Conservation (phyloP, 225 moss, liverwort and hornwort species). For the Pleurozium schreberi region DNA sequence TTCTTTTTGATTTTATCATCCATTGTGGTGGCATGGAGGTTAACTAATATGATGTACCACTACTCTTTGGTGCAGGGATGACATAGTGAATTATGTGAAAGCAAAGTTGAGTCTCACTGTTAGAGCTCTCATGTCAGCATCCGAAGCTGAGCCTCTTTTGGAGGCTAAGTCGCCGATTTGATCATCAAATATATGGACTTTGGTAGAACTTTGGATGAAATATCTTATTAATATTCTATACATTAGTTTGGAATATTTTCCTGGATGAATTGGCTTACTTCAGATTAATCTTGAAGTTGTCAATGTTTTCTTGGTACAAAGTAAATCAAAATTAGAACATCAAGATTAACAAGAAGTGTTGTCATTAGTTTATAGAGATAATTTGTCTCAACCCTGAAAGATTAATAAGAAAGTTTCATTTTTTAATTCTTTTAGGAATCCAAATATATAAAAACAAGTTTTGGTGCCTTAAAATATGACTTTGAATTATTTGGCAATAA, state of each 20-base stretch:
- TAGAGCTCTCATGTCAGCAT: conserved; percentile 20
- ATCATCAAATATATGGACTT: too few relatives aligned
- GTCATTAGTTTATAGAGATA: not conserved
- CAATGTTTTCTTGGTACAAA: not conserved
- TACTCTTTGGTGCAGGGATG: conserved; percentile 42
- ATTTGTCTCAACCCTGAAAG: rapidly evolving
- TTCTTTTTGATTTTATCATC: not conserved
- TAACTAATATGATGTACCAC: not conserved
- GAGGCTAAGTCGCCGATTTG: conserved; percentile 32
- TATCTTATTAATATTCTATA: not conserved
- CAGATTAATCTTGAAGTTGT: not conserved
- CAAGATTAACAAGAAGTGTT: not conserved
- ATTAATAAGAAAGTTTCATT: not conserved
- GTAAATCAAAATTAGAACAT: not conserved
- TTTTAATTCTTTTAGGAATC: too few relatives aligned
- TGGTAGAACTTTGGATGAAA: not conserved
- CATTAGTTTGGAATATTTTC: not conserved
- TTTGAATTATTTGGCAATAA: too few relatives aligned
- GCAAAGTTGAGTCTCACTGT: conserved; percentile 50
- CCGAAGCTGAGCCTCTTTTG: conserved; percentile 39
- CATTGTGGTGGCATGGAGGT: not conserved
- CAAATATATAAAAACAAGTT: too few relatives aligned
- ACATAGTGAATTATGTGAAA: conserved; percentile 56
- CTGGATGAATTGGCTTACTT: too few relatives aligned
- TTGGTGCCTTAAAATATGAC: too few relatives aligned